Evolutionary conservation across 2,329 filamentous ascomycete genomes (phyloP), one percentile per base, ranked within the genome.

Genomic region (Cladosporium sp.): DNA sequence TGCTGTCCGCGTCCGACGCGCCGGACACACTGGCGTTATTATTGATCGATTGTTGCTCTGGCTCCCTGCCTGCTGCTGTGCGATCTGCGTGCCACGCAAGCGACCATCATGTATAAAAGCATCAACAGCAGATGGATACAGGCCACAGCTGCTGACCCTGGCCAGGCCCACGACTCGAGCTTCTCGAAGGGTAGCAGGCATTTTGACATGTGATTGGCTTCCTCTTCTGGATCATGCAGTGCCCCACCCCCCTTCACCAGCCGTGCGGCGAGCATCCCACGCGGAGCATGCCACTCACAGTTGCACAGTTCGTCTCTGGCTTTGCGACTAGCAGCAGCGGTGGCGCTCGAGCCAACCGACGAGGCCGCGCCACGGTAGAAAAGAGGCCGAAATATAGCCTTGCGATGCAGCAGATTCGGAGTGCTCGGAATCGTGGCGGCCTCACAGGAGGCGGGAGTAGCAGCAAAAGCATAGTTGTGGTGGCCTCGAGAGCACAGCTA

Each of bases 231-330:
- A 53, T 29, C 60, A 62, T 62, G 60, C 60, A 55, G 6, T 37
- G 61, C 61, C 61, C 61, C 50, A 55, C 37, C 49, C 61, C n/a
- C 37, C 31, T 56, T 55, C 61, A 63, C 61, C 50, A 63, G 61
- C 61, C 61, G 61, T 63, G 61, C 61, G 61, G 61, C 61, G 23
- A 35, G 31, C 61, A 63, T 63, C 61, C 61, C 61, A 63, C 61
- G 61, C 61, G 61, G 61, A 53, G 61, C 33, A 56, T 63, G 61
- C 50, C 31, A 37, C 50, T 63, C 50, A 46, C 56, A 44, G 23
- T 29, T 52, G 49, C 49, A 52, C 23, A 52, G 35, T 40, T 29
- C 37, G 56, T 28, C 35, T 44, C 61, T 63, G 18, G 18, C 26
- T 56, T 62, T 62, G 33, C 31, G 16, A 37, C 61, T 63, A 63